Percentiles rank a stretch among this genome's conserved stretches.
Conservation (phyloP, 2,329 filamentous ascomycete genomes). For the Bipolaris oryzae region DNA sequence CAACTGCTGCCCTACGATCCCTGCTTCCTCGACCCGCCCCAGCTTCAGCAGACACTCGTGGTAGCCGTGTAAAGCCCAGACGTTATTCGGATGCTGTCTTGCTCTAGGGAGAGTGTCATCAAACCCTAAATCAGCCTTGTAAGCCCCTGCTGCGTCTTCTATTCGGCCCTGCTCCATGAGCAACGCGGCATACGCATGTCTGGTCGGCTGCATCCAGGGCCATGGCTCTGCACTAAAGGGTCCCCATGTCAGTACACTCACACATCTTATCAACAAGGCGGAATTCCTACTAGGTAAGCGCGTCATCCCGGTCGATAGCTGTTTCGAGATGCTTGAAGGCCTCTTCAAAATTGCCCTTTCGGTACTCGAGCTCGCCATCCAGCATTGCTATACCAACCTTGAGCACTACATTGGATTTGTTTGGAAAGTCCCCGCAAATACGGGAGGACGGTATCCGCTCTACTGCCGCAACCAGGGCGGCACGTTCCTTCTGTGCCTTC, state of each 20-base stretch:
- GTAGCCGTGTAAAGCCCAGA: constrained; percentile 76
- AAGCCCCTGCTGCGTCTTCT: constrained; percentile 47
- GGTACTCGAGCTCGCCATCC: constrained; percentile 75
- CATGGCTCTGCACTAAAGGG: constrained; percentile 67
- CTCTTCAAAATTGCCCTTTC: constrained; percentile 61
- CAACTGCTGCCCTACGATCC: constrained; percentile 58
- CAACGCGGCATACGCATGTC: constrained; percentile 73
- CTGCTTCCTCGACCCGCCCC: constrained; percentile 57
- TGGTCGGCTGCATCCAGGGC: constrained; percentile 78
- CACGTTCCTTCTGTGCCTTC: constrained; percentile 61
- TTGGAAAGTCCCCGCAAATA: constrained; percentile 68
- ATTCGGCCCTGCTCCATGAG: constrained; percentile 67
- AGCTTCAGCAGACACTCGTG: constrained; percentile 70
- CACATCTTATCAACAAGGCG: background rate
- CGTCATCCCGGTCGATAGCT: constrained; percentile 66
- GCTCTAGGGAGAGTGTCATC: constrained; percentile 65
- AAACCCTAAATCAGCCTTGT: constrained; percentile 51
- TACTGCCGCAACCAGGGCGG: constrained; percentile 59
- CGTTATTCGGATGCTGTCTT: constrained; percentile 71
- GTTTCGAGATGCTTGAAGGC: constrained; percentile 66
- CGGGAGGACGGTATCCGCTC: constrained; percentile 63
- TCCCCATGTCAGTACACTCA: background rate
- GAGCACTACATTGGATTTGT: constrained; percentile 68
- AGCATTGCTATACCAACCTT: constrained; percentile 67
- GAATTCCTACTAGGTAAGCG: constrained; percentile 59